Conservation (phyloP, 768 basidiomycete species). For the Calvatia gigantea region DNA sequence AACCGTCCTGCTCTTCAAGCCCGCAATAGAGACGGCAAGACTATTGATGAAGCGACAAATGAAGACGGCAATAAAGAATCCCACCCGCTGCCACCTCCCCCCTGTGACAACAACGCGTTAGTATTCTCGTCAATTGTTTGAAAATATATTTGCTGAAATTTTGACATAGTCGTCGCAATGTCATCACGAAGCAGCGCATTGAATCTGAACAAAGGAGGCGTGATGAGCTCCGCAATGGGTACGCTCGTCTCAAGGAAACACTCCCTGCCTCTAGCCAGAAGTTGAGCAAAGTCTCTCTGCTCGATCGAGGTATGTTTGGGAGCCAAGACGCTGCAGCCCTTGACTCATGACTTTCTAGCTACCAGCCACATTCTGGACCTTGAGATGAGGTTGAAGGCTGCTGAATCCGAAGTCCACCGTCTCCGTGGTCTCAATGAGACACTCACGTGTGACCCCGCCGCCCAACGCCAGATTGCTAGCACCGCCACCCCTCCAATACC, state of each 20-base stretch:
- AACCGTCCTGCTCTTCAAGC: slow-evolving; percentile 51
- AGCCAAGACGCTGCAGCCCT: neutral
- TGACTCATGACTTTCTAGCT: slow-evolving; percentile 39
- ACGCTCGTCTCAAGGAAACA: slow-evolving; percentile 85
- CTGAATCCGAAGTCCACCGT: slow-evolving; percentile 77
- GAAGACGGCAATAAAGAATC: slow-evolving; percentile 78
- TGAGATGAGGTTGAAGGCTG: slow-evolving; percentile 72
- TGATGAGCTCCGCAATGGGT: slow-evolving; percentile 91
- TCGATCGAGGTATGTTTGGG: slow-evolving; percentile 72
- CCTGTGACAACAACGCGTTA: slow-evolving; percentile 51
- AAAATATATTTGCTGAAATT: slow-evolving; percentile 1
- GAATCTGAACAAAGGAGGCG: slow-evolving; percentile 91
- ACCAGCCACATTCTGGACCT: slow-evolving; percentile 86
- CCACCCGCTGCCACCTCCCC: slow-evolving; percentile 44
- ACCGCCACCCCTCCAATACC: slow-evolving; percentile 50
- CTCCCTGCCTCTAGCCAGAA: slow-evolving; percentile 90
- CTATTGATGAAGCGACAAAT: slow-evolving; percentile 51
- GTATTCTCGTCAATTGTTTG: slow-evolving; percentile 16
- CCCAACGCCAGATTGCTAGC: slow-evolving; percentile 57
- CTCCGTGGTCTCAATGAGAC: slow-evolving; percentile 87
- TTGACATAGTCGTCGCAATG: slow-evolving; percentile 71
- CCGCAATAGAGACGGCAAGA: slow-evolving; percentile 41
- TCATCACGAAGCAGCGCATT: slow-evolving; percentile 88
- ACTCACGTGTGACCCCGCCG: slow-evolving; percentile 82
- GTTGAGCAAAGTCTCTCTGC: slow-evolving; percentile 86